Percentiles rank a stretch among this genome's conserved stretches.
Conservation (phyloP, 2,329 filamentous ascomycete genomes). For the Aspergillus japonicus region DNA sequence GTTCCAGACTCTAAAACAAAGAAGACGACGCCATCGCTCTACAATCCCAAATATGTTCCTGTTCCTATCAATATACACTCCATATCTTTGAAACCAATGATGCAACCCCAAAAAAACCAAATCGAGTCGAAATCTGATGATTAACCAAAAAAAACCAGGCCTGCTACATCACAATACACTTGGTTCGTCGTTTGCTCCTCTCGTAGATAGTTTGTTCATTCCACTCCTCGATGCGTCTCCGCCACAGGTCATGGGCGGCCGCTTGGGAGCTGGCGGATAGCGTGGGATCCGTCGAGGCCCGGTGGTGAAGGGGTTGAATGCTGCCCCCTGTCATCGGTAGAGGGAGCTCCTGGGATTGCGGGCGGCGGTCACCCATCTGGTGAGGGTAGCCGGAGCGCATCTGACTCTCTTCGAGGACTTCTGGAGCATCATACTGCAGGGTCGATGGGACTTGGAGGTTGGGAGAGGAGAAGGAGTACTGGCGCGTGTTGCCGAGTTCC, state of each 20-base stretch:
- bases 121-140: neutral
- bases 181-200: conserved; percentile 33
- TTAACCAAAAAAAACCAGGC: neutral
- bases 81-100: neutral
- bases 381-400: conserved; percentile 15
- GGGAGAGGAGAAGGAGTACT: conserved; percentile 35
- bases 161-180: conserved; percentile 41
- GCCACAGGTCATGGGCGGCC: conserved; percentile 36
- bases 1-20: neutral
- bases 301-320: conserved; percentile 21
- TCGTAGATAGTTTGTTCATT: conserved; percentile 40
- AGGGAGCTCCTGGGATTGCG: conserved; percentile 21
- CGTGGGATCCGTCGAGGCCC: conserved; percentile 35
- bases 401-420: conserved; percentile 19
- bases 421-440: conserved; percentile 20
- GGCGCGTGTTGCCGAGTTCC: conserved; percentile 22
- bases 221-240: conserved; percentile 41
- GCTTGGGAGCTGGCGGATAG: conserved; percentile 26
- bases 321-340: conserved; percentile 8
- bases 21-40: neutral
- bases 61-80: neutral
- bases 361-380: conserved; percentile 14
- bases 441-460: conserved; percentile 29
- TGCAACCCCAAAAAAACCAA: neutral
- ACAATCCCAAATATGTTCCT: neutral